Conservation (phyloP, 2,329 filamentous ascomycete genomes). For the Botrytis medusae region DNA sequence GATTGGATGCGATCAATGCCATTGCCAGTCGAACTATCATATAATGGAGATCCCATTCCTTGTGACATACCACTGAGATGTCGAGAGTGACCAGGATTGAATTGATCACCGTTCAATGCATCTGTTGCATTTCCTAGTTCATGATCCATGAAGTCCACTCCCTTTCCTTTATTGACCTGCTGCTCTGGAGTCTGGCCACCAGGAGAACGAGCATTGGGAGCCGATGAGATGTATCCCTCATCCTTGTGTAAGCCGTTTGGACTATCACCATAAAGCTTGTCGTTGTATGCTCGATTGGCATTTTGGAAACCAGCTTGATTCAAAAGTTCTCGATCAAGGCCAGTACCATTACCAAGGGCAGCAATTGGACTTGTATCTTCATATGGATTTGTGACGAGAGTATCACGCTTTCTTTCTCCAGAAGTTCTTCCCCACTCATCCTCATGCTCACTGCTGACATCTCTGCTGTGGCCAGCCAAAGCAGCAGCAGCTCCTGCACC, state of each 20-base stretch:
- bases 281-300: constrained; percentile 44
- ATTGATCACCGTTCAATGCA: constrained; percentile 58
- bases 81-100: constrained; percentile 61
- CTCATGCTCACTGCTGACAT: constrained; percentile 57
- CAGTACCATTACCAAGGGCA: constrained; percentile 37
- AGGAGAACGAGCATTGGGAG: constrained; percentile 53
- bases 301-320: constrained; percentile 40
- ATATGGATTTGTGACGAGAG: constrained; percentile 65
- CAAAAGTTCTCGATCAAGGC: constrained; percentile 48
- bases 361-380: constrained; percentile 63
- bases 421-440: constrained; percentile 65
- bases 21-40: constrained; percentile 82
- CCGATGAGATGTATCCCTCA: constrained; percentile 88
- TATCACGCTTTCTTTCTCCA: constrained; percentile 64
- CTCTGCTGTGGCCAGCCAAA: constrained; percentile 53
- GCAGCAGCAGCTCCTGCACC: constrained; percentile 55
- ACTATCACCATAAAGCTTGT: constrained; percentile 46
- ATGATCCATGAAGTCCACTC: constrained; percentile 51
- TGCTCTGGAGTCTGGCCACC: constrained; percentile 50
- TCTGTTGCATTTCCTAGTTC: constrained; percentile 53
- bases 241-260: constrained; percentile 65
- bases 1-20: constrained; percentile 92
- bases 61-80: constrained; percentile 89
- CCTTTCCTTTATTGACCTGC: constrained; percentile 42
- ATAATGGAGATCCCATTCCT: constrained; percentile 84